Base-by-base conservation (phyloP, 306 rosid genomes). In the Gleditsia sinensis region DNA sequence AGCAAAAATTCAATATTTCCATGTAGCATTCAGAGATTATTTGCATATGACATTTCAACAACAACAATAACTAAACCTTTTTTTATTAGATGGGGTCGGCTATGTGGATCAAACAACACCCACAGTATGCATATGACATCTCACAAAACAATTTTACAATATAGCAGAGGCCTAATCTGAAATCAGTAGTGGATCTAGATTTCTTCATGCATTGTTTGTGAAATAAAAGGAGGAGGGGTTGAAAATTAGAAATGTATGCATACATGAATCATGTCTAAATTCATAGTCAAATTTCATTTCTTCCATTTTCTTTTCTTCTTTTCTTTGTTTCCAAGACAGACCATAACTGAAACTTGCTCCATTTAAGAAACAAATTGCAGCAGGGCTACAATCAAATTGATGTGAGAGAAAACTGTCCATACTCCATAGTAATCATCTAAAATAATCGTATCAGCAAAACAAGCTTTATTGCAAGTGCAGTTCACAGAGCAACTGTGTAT, bases 1-100 rank as follows among this genome's bases (percentile, higher is more conserved):
- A 50, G 37, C 58, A 70, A 59, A 60, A 65, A 57, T 37, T 37
- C 28, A 16, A 74, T 60, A 74, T 73, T 37, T 58, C 69, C 27
- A 30, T 40, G 51, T 48, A 66, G 60, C 51, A 37, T 67, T 57
- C 57, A 10, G 12, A 27, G 55, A 79, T 79, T 56, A 49, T 67
- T 49, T 56, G 75, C 33, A 56, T 21, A 56, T 55, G 72, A 66
- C 40, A 45, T 45, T 17, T 33, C 71, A 50, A n/a, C n/a, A n/a
- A n/a, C n/a, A n/a, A n/a, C n/a, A n/a, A n/a, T n/a, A n/a, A n/a
- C n/a, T n/a, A n/a, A n/a, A n/a, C n/a, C n/a, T n/a, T n/a, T n/a
- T n/a, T n/a, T n/a, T n/a, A n/a, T n/a, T n/a, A n/a, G n/a, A n/a
- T n/a, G n/a, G n/a, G n/a, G n/a, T n/a, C n/a, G n/a, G n/a, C n/a